Conservation (phyloP, 129 eudicot genomes). For the Deinandra increscens region DNA sequence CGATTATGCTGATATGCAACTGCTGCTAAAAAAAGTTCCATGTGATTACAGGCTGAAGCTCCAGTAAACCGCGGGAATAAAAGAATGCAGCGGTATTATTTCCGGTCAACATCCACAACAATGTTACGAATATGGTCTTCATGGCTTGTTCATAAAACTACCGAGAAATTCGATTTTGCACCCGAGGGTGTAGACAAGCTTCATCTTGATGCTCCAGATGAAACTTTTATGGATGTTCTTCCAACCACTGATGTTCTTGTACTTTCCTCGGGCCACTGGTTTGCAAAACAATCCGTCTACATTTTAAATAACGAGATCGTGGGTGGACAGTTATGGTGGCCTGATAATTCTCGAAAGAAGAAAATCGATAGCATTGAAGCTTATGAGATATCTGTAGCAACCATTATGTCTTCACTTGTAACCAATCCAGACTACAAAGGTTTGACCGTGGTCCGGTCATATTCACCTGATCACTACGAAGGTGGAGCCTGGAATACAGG, state of each 20-base stretch:
- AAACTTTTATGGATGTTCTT: slow-evolving; percentile 45
- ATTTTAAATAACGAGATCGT: slow-evolving; percentile 77
- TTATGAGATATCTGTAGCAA: slow-evolving; percentile 65
- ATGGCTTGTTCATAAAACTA: slow-evolving; percentile 73
- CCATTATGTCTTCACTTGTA: slow-evolving; percentile 61
- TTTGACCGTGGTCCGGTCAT: slow-evolving; percentile 64
- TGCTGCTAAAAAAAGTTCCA: background rate
- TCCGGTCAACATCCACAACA: slow-evolving; percentile 66
- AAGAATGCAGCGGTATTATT: slow-evolving; percentile 73
- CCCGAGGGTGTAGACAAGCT: slow-evolving; percentile 69
- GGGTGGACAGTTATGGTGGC: slow-evolving; percentile 89
- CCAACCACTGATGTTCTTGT: slow-evolving; percentile 60
- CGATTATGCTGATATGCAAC: background rate
- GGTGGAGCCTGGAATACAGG: slow-evolving; percentile 97
- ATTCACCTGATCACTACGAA: slow-evolving; percentile 91
- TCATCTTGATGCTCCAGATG: slow-evolving; percentile 81
- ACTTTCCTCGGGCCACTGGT: slow-evolving; percentile 95
- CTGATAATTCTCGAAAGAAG: slow-evolving; percentile 43
- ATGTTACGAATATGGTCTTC: slow-evolving; percentile 92
- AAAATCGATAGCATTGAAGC: slow-evolving; percentile 63
- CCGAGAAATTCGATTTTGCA: slow-evolving; percentile 56
- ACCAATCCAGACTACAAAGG: slow-evolving; percentile 67
- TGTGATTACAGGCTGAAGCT: slow-evolving; percentile 58
- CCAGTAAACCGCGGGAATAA: slow-evolving; percentile 72
- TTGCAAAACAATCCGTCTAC: slow-evolving; percentile 67